These are phyloP conservation scores for Wallacemonas sp. DNA, from an alignment of 208 protist species.

Conservation along the genomic window DNA sequence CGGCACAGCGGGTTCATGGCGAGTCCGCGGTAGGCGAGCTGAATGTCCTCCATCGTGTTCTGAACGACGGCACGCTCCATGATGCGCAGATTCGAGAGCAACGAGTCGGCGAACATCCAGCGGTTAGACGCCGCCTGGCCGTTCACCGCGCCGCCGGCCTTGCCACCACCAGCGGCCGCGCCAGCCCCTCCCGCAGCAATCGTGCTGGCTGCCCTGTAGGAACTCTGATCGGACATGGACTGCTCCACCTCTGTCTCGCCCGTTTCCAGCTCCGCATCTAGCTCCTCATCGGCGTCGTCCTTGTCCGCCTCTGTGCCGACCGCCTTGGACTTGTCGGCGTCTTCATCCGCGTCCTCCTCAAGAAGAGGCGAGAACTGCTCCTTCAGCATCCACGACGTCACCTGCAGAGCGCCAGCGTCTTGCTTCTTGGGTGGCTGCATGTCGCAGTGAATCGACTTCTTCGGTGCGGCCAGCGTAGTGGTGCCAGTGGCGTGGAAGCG, in stretches of 20 bases:
- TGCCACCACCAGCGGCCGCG: background rate
- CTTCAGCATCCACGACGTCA: conserved; percentile 89
- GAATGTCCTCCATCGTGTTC: conserved; percentile 82
- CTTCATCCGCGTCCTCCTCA: conserved; percentile 46
- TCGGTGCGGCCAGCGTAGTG: conserved; percentile 75
- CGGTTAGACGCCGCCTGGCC: conserved; percentile 11
- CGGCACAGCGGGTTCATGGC: conserved; percentile 37
- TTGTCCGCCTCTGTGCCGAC: conserved; percentile 6
- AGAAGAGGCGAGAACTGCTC: conserved; percentile 61
- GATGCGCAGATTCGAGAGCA: conserved; percentile 78
- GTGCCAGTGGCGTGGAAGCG: conserved; percentile 73
- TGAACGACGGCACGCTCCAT: conserved; percentile 93
- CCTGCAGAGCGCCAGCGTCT: conserved; percentile 61
- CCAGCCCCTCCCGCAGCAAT: conserved; percentile 5
- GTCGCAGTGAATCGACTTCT: conserved; percentile 86
- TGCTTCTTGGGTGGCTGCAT: conserved; percentile 60
- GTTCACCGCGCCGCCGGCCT: background rate
- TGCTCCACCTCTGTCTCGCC: conserved; percentile 27
- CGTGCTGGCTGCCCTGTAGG: conserved; percentile 27
- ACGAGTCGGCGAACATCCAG: conserved; percentile 83
- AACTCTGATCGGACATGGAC: conserved; percentile 12
- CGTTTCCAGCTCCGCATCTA: conserved; percentile 41
- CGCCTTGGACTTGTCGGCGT: conserved; percentile 49
- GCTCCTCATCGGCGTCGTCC: conserved; percentile 34
- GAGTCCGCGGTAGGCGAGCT: conserved; percentile 87